Conservation (phyloP, 1,284 basidiomycete species). For the Nidula niveotomentosa region DNA sequence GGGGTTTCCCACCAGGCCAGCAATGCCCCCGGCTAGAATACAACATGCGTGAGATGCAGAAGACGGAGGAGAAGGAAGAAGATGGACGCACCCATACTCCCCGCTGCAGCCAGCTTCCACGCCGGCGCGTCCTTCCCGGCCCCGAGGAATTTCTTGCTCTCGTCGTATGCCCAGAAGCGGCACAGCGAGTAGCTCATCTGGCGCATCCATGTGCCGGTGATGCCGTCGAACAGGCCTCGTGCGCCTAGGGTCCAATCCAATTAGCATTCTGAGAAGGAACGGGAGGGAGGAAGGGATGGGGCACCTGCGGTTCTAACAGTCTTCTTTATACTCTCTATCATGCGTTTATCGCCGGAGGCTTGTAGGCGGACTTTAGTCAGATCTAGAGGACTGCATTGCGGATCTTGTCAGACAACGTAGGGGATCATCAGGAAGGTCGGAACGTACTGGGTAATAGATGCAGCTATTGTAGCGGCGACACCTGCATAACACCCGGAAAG, state of each 20-base stretch:
- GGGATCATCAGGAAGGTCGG: not conserved
- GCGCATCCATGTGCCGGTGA: constrained; percentile 86
- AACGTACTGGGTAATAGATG: constrained; percentile 76
- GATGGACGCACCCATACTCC: constrained; percentile 69
- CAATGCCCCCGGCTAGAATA: constrained; percentile 70
- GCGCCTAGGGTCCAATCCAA: constrained; percentile 39
- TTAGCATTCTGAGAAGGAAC: not conserved
- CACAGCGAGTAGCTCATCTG: constrained; percentile 95
- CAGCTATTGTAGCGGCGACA: constrained; percentile 79
- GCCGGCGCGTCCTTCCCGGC: constrained; percentile 68
- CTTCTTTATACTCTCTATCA: constrained; percentile 79
- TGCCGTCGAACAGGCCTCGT: constrained; percentile 83
- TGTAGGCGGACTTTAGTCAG: constrained; percentile 88
- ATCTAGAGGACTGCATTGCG: constrained; percentile 63
- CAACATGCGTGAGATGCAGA: constrained; percentile 2
- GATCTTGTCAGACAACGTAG: not conserved
- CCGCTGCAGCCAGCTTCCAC: constrained; percentile 81
- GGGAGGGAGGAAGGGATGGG: constrained; percentile 10
- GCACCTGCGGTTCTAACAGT: constrained; percentile 69
- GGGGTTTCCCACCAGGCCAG: constrained; percentile 87
- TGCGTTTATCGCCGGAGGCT: constrained; percentile 85
- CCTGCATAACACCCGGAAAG: constrained; percentile 33
- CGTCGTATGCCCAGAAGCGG: constrained; percentile 92
- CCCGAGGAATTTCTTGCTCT: constrained; percentile 81
- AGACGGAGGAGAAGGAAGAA: constrained; percentile 4